Conservation (phyloP, 2,329 filamentous ascomycete species). For the Lachnellula subtilissima region DNA sequence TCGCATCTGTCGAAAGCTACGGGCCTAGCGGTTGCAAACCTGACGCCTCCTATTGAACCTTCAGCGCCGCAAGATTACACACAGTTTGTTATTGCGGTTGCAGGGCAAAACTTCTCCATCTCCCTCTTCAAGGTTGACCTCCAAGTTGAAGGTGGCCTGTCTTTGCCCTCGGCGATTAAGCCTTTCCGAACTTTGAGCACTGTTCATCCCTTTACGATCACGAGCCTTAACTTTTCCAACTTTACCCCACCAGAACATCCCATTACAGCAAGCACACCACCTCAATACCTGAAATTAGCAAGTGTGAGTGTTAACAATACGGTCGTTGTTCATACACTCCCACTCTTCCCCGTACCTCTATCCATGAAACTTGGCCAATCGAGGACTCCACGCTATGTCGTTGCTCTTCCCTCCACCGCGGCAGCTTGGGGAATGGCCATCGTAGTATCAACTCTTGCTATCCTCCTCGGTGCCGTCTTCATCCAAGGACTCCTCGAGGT, state of each 20-base stretch:
- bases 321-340: conserved; percentile 32
- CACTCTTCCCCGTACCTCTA: conserved; percentile 29
- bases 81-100: conserved; percentile 77
- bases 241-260: conserved; percentile 25
- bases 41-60: conserved; percentile 52
- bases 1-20: conserved; percentile 68
- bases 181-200: conserved; percentile 49
- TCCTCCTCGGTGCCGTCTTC: conserved; percentile 23
- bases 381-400: conserved; percentile 28
- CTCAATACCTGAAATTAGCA: conserved; percentile 30
- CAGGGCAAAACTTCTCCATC: conserved; percentile 74
- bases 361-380: conserved; percentile 27
- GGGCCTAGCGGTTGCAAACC: conserved; percentile 69
- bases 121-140: conserved; percentile 75
- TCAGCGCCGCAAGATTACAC: conserved; percentile 52
- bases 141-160: conserved; percentile 40
- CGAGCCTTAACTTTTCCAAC: conserved; percentile 52
- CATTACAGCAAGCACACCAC: conserved; percentile 26
- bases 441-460: conserved; percentile 19
- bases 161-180: conserved; percentile 48
- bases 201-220: conserved; percentile 55
- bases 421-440: conserved; percentile 21
- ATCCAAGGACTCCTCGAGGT: conserved; percentile 30
- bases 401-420: conserved; percentile 26
- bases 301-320: conserved; percentile 32